These are phyloP conservation scores for Arabidopsis suecica DNA, from an alignment of 345 rosid species.

Conservation along the genomic window DNA sequence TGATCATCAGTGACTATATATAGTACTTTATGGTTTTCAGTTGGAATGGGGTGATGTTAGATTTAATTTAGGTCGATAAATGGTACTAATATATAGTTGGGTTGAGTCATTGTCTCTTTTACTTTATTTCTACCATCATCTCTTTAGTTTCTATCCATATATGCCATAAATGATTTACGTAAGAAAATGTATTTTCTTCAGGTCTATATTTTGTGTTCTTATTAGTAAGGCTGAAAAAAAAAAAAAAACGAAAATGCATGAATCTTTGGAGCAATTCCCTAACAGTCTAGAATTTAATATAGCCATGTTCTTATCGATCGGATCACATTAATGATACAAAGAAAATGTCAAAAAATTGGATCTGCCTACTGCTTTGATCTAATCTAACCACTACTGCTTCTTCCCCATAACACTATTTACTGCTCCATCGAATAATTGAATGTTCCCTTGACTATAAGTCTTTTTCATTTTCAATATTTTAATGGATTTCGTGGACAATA, in stretches of 20 bases:
- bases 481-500: neutral
- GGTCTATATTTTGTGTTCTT: too few species aligned
- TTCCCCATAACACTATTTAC: constrained; percentile 26
- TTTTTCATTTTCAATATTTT: neutral
- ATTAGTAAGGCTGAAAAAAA: too few species aligned
- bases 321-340: constrained; percentile 22
- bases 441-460: neutral
- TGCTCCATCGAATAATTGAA: neutral
- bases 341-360: constrained; percentile 12
- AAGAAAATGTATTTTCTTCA: neutral
- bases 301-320: neutral
- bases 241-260: too few species aligned
- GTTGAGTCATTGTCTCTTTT: too few species aligned
- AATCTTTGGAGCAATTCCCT: neutral
- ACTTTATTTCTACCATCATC: too few species aligned
- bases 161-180: neutral
- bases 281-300: neutral
- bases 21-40: too few species aligned
- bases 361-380: neutral
- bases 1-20: too few species aligned
- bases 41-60: too few species aligned
- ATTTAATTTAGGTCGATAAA: too few species aligned
- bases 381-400: constrained; percentile 12
- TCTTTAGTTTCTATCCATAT: too few species aligned
- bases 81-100: too few species aligned